Evolutionary conservation across 805 yeast species (phyloP).

Genomic region (Cyberlindnera galapagoensis): DNA sequence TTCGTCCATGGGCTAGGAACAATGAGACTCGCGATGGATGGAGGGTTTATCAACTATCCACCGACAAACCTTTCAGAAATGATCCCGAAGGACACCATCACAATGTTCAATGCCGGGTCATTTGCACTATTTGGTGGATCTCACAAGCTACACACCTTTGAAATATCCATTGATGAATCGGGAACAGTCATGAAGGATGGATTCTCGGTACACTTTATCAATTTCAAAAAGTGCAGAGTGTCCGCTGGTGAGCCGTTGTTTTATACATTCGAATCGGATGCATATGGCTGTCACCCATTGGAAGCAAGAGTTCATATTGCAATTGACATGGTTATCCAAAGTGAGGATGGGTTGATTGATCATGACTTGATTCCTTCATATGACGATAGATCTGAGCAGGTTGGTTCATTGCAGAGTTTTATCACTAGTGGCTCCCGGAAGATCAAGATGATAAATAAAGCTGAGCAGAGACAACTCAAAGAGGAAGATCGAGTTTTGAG

Average conservation of each 20-base stretch:
- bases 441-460: constrained; percentile 11
- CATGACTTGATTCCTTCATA: neutral
- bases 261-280: constrained; percentile 5
- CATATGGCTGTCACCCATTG: neutral
- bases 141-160: constrained; percentile 2
- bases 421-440: constrained; percentile 5
- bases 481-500: neutral
- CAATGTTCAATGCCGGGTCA: constrained; percentile 44
- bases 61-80: constrained; percentile 52
- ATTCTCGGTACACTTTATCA: constrained; percentile 39
- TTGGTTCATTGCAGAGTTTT: constrained; percentile 1
- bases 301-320: constrained; percentile 9
- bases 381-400: no score
- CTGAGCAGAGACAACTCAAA: constrained; percentile 6
- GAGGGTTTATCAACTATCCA: constrained; percentile 30
- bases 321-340: constrained; percentile 5
- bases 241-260: constrained; percentile 6
- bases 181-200: constrained; percentile 50
- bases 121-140: constrained; percentile 28
- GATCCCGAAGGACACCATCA: constrained; percentile 44
- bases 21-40: constrained; percentile 23
- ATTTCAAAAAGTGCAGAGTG: constrained; percentile 16
- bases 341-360: constrained; percentile 1
- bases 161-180: constrained; percentile 41
- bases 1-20: constrained; percentile 48